A percentile compares a stretch with the other conserved stretches of the same genome.
phyloP scores from a whole-genome alignment of 176 grass and related monocot genomes.

The Aegilops sharonensis region DNA sequence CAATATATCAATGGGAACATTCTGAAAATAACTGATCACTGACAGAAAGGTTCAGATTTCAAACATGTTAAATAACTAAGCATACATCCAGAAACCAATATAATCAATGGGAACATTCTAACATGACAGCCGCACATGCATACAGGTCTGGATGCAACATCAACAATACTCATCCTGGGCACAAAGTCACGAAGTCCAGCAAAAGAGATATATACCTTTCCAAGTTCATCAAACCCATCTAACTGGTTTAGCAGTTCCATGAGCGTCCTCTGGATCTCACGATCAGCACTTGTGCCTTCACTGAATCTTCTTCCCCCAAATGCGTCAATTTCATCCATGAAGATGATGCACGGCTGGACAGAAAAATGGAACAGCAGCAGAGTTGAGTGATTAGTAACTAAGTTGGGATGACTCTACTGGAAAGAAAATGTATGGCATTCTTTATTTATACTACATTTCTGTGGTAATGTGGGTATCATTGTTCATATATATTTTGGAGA shows the following conservation, averaged over 20 bases:
- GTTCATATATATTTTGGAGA: not conserved
- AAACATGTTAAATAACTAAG: not conserved
- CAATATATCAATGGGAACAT: not conserved
- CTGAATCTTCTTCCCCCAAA: conserved; percentile 18
- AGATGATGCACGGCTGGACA: conserved; percentile 16
- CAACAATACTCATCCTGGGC: not conserved
- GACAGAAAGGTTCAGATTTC: not conserved
- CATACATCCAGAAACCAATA: not conserved
- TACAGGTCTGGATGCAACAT: not conserved
- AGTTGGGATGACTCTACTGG: not conserved
- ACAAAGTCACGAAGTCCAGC: not conserved
- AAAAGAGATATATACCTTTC: conserved; percentile 12
- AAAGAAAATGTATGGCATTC: not conserved
- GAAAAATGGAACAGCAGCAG: not conserved
- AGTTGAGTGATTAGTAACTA: not conserved
- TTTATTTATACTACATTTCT: not conserved
- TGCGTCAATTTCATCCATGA: conserved; percentile 19
- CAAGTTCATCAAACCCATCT: conserved; percentile 22
- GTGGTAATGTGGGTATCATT: not conserved
- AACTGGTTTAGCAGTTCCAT: conserved; percentile 21
- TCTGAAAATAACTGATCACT: not conserved
- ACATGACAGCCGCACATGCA: not conserved
- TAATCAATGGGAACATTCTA: not conserved
- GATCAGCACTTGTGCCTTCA: conserved; percentile 1
- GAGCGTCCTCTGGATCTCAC: conserved; percentile 15